Base-by-base conservation (phyloP, 2,329 filamentous ascomycete species). In the Neophaeococcomyces mojaviensis region DNA sequence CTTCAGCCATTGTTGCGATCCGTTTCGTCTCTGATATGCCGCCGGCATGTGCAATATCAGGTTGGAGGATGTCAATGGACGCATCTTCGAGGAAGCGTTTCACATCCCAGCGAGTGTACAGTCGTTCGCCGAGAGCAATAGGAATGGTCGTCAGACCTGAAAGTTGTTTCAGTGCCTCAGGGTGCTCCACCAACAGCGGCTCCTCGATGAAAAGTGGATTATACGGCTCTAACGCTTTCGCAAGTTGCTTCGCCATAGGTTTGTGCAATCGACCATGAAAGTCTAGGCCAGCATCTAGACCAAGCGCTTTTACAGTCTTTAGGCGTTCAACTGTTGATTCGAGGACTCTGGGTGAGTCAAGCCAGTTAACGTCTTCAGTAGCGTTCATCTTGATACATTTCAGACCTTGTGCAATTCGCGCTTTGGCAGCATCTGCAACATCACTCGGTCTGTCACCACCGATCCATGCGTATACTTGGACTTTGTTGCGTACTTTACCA, bases 231-330 rank as follows among this genome's bases (percentile, higher is more conserved):
- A 88, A 68, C 0, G 73, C 69, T 48, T 72, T 72, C 1, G 79
- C 80, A 2, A 87, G 72, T 53, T 86, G 84, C 55, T 84, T 86
- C 0, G 82, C 82, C 83, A 86, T 86, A 10, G 82, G 79, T 50
- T 81, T 81, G 63, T 86, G 83, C 1, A 86, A 67, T 2, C 83
- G 77, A 2, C 85, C 86, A 59, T 89, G 86, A 62, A 88, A 88
- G 56, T 89, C 86, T 20, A 89, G 71, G 1, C 80, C 86, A 0
- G 76, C 84, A 47, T 88, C 84, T 54, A 89, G 74, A 1, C 84
- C 84, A 0, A 86, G 64, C 0, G 72, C 70, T 59, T 84, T 86
- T 8, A 89, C 84, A 0, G 75, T 70, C 54, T 81, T 79, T 10
- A 89, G 68, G 1, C 85, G 73, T 48, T 84, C 77, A 2, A 88